Percentiles rank a stretch among this genome's conserved stretches.
Conservation (phyloP, 2,329 filamentous ascomycete species). For the Sphaceloma murrayae region DNA sequence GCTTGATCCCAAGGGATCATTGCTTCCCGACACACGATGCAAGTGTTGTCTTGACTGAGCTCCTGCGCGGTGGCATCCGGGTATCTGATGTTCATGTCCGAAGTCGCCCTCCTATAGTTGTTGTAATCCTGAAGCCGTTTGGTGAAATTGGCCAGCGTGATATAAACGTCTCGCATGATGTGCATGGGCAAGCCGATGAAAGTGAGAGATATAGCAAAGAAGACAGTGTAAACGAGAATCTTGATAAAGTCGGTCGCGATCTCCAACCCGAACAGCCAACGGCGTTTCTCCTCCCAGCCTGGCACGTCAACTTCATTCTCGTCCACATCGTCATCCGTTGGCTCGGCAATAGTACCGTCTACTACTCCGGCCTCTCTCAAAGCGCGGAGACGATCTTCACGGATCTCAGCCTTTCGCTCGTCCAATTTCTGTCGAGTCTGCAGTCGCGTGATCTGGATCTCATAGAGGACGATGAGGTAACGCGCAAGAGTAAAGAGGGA, state of each 20-base stretch:
- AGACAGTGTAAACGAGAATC: constrained; percentile 75
- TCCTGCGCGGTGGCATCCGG: constrained; percentile 85
- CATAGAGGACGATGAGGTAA: constrained; percentile 68
- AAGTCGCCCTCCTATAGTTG: constrained; percentile 80
- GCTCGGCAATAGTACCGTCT: constrained; percentile 32
- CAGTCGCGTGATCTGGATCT: constrained; percentile 62
- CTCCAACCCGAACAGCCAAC: constrained; percentile 83
- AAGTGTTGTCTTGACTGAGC: constrained; percentile 76
- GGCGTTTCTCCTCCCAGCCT: constrained; percentile 92
- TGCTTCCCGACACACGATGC: constrained; percentile 94
- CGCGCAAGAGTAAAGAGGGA: constrained; percentile 70
- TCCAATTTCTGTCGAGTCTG: constrained; percentile 64
- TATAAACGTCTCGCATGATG: constrained; percentile 88
- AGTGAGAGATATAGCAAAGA: constrained; percentile 84
- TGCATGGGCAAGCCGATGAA: constrained; percentile 96
- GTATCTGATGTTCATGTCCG: constrained; percentile 85
- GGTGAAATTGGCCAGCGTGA: constrained; percentile 84
- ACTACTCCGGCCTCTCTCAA: constrained; percentile 31
- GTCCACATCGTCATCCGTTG: constrained; percentile 66
- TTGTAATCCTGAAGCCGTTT: constrained; percentile 83
- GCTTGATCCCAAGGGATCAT: constrained; percentile 71
- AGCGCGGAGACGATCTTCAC: constrained; percentile 38
- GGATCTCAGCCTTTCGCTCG: constrained; percentile 58
- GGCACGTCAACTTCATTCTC: constrained; percentile 92
- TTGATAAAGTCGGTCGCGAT: constrained; percentile 76